Evolutionary conservation across 1,284 basidiomycete species (phyloP).

Genomic region (Tylopilus sp.): DNA sequence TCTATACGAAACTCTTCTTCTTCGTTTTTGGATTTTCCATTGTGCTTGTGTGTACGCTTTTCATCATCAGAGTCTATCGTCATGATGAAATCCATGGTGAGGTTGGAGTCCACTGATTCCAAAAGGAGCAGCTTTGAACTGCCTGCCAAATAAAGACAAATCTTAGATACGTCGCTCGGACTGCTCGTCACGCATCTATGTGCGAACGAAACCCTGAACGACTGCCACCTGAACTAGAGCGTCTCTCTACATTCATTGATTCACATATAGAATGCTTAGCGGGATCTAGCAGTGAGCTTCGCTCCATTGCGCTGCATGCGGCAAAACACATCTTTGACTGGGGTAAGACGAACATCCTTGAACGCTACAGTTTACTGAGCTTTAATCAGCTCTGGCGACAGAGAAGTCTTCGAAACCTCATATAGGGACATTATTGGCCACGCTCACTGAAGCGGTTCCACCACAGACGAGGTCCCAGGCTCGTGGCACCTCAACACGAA

Average conservation of each 20-base stretch:
- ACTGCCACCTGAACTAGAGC: constrained; percentile 43
- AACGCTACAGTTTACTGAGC: constrained; percentile 6
- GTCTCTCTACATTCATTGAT: constrained; percentile 55
- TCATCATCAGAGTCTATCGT: constrained; percentile 81
- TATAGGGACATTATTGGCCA: constrained; percentile 66
- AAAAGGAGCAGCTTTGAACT: too few species aligned
- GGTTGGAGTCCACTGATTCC: not conserved
- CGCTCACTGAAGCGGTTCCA: constrained; percentile 59
- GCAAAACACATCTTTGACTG: constrained; percentile 80
- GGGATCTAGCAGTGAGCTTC: constrained; percentile 55
- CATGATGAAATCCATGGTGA: constrained; percentile 64
- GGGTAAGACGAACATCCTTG: constrained; percentile 48
- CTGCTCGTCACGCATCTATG: constrained; percentile 10
- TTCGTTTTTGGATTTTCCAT: constrained; percentile 19
- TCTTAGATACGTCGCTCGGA: not conserved
- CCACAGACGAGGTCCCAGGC: constrained; percentile 72
- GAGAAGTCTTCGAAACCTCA: constrained; percentile 66
- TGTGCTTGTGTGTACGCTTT: constrained; percentile 31
- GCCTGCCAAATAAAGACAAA: constrained; percentile 29
- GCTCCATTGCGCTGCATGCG: constrained; percentile 61
- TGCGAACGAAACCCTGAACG: constrained; percentile 16
- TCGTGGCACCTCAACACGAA: constrained; percentile 43
- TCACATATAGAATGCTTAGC: constrained; percentile 55
- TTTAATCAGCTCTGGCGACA: constrained; percentile 53
- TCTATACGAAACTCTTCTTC: constrained; percentile 68